phyloP scores from a whole-genome alignment of 805 yeast genomes.

The Candida nemodendra region DNA sequence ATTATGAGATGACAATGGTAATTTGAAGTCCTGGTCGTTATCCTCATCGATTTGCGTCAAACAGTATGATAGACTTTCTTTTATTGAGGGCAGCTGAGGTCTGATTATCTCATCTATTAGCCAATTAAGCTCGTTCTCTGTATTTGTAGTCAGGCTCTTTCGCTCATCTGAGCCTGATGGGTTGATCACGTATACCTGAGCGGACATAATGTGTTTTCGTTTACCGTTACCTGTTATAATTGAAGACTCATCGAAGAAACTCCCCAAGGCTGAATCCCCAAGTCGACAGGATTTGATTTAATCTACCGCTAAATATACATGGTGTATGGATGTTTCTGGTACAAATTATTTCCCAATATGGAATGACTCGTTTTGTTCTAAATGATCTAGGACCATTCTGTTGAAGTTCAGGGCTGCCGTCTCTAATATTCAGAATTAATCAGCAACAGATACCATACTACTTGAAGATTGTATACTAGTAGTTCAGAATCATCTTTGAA shows the following conservation, averaged over 20 bases:
- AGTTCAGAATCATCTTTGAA: too few species aligned
- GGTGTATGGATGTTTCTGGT: slow-evolving; percentile 4
- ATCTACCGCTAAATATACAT: slow-evolving; percentile 1
- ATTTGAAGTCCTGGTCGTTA: slow-evolving; percentile 43
- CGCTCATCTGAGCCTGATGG: slow-evolving; percentile 5
- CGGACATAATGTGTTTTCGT: too few species aligned
- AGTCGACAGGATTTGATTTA: too few species aligned
- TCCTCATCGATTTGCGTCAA: slow-evolving; percentile 36
- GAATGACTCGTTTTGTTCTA: neutral
- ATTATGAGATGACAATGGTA: slow-evolving; percentile 57
- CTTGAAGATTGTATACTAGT: too few species aligned
- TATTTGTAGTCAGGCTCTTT: slow-evolving; percentile 9
- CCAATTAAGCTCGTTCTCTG: slow-evolving; percentile 41
- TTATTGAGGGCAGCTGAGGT: slow-evolving; percentile 47
- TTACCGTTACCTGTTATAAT: too few species aligned
- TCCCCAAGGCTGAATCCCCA: too few species aligned
- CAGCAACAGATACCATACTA: too few species aligned
- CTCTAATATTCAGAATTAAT: too few species aligned
- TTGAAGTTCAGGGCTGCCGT: too few species aligned
- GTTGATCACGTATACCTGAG: slow-evolving; percentile 20
- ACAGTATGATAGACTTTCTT: slow-evolving; percentile 44
- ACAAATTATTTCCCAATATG: neutral
- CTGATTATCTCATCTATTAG: slow-evolving; percentile 44
- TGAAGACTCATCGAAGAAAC: too few species aligned
- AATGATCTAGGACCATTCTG: too few species aligned